A percentile compares a stretch with the other conserved stretches of the same genome.
phyloP scores from a whole-genome alignment of 306 rosid genomes.

The Sophora flavescens region DNA sequence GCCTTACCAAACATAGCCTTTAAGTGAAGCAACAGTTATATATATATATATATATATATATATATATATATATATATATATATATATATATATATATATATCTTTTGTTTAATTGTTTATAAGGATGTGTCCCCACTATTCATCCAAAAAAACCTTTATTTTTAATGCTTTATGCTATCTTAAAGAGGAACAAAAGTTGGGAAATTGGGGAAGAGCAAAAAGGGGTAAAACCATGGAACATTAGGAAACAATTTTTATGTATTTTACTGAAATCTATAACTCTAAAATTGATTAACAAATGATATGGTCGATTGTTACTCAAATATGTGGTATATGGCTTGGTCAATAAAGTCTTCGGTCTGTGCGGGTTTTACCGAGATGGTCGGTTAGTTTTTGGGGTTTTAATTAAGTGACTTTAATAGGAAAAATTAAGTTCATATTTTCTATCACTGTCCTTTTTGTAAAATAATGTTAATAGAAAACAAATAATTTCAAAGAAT shows the following conservation, averaged over 20 bases:
- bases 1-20: no score
- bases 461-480: neutral
- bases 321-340: slow-evolving; percentile 41
- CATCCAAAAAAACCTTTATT: neutral
- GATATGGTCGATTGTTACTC: slow-evolving; percentile 63
- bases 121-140: neutral
- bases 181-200: slow-evolving; percentile 31
- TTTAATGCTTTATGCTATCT: slow-evolving; percentile 15
- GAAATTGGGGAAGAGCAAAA: slow-evolving; percentile 41
- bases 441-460: slow-evolving; percentile 16
- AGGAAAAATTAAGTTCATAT: neutral
- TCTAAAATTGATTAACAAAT: slow-evolving; percentile 55
- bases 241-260: slow-evolving; percentile 50
- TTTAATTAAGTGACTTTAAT: slow-evolving; percentile 26
- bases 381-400: slow-evolving; percentile 63
- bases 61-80: no score
- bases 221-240: slow-evolving; percentile 35
- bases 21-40: no score
- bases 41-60: no score
- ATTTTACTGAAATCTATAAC: slow-evolving; percentile 58
- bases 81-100: neutral
- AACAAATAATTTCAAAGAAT: neutral
- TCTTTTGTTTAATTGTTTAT: neutral
- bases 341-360: slow-evolving; percentile 43
- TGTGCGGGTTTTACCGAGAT: slow-evolving; percentile 74